These are phyloP conservation scores for Batkoa obscura DNA, from an alignment of 371 early-diverging fungal genomes.

Conservation along the genomic window DNA sequence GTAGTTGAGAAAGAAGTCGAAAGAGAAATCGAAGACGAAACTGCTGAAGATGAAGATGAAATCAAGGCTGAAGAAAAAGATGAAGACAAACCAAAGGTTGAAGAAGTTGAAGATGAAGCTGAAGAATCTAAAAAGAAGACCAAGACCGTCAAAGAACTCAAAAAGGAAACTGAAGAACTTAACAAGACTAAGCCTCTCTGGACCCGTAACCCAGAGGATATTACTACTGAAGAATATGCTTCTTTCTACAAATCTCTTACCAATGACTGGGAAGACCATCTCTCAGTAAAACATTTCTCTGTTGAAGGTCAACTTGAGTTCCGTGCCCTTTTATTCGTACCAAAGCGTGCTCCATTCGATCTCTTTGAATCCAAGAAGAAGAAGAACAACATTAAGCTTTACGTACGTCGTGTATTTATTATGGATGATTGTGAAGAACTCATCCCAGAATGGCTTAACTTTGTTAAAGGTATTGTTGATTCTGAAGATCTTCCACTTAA, in stretches of 20 bases:
- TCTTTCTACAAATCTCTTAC: slow-evolving; percentile 85
- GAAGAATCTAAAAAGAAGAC: slow-evolving; percentile 39
- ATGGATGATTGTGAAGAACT: slow-evolving; percentile 90
- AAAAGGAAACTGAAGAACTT: slow-evolving; percentile 61
- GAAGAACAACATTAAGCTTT: slow-evolving; percentile 88
- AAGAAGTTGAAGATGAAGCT: slow-evolving; percentile 43
- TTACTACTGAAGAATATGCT: slow-evolving; percentile 76
- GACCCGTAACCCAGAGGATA: slow-evolving; percentile 82
- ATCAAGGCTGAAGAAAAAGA: slow-evolving; percentile 45
- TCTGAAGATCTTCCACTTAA: slow-evolving; percentile 93
- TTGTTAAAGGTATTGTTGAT: slow-evolving; percentile 82
- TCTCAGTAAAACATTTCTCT: slow-evolving; percentile 79
- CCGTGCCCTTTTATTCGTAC: slow-evolving; percentile 79
- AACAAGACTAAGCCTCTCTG: slow-evolving; percentile 91
- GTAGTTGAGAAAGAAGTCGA: slow-evolving; percentile 70
- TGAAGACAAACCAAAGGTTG: slow-evolving; percentile 38
- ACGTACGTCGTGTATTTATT: slow-evolving; percentile 92
- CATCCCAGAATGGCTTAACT: slow-evolving; percentile 80
- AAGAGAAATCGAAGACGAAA: slow-evolving; percentile 45
- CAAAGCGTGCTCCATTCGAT: slow-evolving; percentile 76
- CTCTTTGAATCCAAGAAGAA: slow-evolving; percentile 78
- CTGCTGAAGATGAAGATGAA: slow-evolving; percentile 45
- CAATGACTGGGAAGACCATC: slow-evolving; percentile 93
- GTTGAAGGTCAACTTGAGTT: slow-evolving; percentile 89
- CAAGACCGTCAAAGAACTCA: slow-evolving; percentile 62